These are phyloP conservation scores for Linnemannia elongata DNA, from an alignment of 192 early-diverging fungal genomes.

Conservation along the genomic window DNA sequence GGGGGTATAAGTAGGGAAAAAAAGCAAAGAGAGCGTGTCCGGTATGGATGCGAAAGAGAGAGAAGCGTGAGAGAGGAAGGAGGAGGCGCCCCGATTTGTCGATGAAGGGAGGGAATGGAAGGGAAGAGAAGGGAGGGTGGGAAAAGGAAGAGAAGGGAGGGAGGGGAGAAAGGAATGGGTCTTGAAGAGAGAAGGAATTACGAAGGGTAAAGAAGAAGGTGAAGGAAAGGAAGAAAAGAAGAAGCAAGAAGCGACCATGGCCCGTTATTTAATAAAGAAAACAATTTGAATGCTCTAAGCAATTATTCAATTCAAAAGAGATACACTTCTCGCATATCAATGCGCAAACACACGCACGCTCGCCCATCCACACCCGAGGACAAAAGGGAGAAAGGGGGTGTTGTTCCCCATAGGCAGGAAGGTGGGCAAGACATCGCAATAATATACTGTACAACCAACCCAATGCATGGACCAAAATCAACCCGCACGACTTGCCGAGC, in stretches of 20 bases:
- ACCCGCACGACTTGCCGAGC: neutral
- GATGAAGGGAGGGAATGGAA: neutral
- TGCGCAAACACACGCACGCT: neutral
- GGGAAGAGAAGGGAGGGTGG: neutral
- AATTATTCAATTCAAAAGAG: neutral
- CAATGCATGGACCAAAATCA: neutral
- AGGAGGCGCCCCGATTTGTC: neutral
- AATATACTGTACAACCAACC: too few species aligned
- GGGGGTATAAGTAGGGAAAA: neutral
- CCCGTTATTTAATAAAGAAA: conserved; percentile 8
- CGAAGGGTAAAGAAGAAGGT: neutral
- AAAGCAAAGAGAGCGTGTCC: neutral
- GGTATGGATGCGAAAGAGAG: neutral
- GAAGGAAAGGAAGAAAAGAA: conserved; percentile 1
- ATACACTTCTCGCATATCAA: neutral
- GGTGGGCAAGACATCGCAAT: neutral
- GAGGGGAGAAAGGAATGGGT: neutral
- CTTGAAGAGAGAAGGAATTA: conserved; percentile 4
- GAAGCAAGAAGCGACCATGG: neutral
- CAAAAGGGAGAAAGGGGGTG: neutral
- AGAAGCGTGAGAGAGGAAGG: neutral
- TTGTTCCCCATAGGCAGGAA: neutral
- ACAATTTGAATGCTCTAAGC: neutral
- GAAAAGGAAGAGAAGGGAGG: neutral
- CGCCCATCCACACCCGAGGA: neutral